These are phyloP conservation scores for Suhomyces sp. DNA, from an alignment of 805 yeast species.

Conservation along the genomic window DNA sequence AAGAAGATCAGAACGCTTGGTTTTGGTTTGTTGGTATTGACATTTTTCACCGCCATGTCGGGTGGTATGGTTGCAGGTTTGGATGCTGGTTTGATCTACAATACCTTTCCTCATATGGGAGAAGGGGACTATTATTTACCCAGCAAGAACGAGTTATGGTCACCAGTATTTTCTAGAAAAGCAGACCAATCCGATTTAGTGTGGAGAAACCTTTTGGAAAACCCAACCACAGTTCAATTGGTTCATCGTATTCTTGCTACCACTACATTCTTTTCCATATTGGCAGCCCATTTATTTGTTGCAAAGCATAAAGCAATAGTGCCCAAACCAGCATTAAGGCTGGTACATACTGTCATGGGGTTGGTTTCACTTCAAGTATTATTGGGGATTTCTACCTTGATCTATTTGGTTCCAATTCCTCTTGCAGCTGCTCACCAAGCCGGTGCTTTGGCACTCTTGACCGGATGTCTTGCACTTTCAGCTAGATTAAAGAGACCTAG, in stretches of 20 bases:
- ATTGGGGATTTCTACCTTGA: conserved; percentile 80
- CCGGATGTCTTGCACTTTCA: conserved; percentile 60
- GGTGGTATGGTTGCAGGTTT: conserved; percentile 98
- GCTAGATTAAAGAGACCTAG: conserved; percentile 40
- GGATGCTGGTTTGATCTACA: conserved; percentile 95
- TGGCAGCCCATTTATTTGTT: conserved; percentile 71
- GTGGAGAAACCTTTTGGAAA: conserved; percentile 93
- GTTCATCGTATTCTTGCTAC: conserved; percentile 85
- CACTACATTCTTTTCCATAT: conserved; percentile 69
- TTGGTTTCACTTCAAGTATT: conserved; percentile 79
- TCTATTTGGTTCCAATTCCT: conserved; percentile 88
- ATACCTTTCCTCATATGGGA: conserved; percentile 97
- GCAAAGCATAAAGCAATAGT: conserved; percentile 49
- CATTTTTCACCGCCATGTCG: conserved; percentile 90
- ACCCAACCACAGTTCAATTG: conserved; percentile 93
- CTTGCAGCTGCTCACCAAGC: conserved; percentile 96
- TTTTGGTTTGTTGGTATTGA: conserved; percentile 58
- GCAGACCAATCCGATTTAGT: conserved; percentile 68
- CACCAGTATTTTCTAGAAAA: conserved; percentile 66
- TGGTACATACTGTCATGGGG: conserved; percentile 74
- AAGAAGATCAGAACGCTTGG: conserved; percentile 57
- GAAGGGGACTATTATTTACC: conserved; percentile 78
- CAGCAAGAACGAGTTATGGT: conserved; percentile 71
- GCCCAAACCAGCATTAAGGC: conserved; percentile 56
- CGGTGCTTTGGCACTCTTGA: conserved; percentile 87